These are phyloP conservation scores for Pistacia integerrima DNA, from an alignment of 345 rosid species.

Conservation along the genomic window DNA sequence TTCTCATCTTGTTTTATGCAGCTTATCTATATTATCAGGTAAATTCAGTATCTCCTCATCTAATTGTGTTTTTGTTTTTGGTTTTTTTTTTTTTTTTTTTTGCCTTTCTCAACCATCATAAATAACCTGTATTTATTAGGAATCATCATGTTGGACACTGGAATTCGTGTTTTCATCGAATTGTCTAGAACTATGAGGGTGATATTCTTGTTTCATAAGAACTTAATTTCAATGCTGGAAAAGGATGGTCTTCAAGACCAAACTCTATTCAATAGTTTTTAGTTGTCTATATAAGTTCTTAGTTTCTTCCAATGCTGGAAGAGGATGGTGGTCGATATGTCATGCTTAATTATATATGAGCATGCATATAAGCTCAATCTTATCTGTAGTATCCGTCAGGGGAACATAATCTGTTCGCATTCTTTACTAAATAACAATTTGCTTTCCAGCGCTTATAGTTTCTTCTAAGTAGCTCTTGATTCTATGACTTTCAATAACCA, in stretches of 20 bases:
- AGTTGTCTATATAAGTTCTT: background rate
- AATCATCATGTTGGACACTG: too few relatives aligned
- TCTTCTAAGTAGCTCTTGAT: background rate
- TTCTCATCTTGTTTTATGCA: constrained; percentile 80
- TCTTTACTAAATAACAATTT: background rate
- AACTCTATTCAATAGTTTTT: background rate
- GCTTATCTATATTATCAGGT: constrained; percentile 97
- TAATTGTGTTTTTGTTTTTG: too few relatives aligned
- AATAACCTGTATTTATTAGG: background rate
- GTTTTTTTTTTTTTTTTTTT: background rate
- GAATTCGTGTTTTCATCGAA: too few relatives aligned
- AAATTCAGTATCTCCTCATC: constrained; percentile 2
- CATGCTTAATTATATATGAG: background rate
- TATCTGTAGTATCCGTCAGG: background rate
- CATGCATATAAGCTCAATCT: background rate
- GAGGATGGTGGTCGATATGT: too few relatives aligned
- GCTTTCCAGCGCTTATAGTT: background rate
- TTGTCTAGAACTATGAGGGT: too few relatives aligned
- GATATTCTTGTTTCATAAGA: too few relatives aligned
- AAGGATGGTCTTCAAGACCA: background rate
- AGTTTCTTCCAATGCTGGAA: background rate
- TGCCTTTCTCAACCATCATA: background rate
- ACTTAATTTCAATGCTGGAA: background rate
- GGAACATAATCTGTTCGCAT: background rate
- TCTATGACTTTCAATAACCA: background rate